Base-by-base conservation (phyloP, 148 eudicot species). In the Nyssa sinensis region DNA sequence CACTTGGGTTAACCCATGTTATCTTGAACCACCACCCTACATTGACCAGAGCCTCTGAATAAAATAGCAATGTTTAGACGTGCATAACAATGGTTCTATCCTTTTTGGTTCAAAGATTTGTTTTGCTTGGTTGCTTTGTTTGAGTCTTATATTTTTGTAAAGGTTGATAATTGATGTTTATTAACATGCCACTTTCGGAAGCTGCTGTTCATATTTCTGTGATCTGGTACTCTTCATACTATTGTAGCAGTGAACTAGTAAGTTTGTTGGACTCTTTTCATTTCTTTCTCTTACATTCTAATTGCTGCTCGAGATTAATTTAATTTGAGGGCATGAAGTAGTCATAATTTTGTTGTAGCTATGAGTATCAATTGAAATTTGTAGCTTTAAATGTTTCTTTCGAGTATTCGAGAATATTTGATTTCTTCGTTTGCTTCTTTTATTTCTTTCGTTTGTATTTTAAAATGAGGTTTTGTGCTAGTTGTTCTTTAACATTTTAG, bases 401-500 rank as follows among this genome's bases (percentile, higher is more conserved):
- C n/a, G n/a, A n/a, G n/a, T n/a, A n/a, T n/a, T n/a, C 17, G 24
- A 32, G 17, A 21, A 19, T 21, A 6, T 64, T 33, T 33, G 67
- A 19, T 21, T 64, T 7, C 3, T 17, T 32, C 32, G 0, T 7
- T 64, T 33, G 6, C 6, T 25, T 63, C 25, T 34, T 32, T 14
- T 66, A 4, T 37, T 24, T 7, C 25, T 39, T 1, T 24, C 17
- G 13, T 34, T 66, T 25, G 21, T 14, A 32, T 63, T 32, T 69
- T 60, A 32, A 58, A 59, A n/a, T 37, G 17, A 59, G 51, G 44
- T 60, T 69, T 51, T 71, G 74, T 71, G 53, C 30, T 31, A 19
- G 62, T 30, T 71, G 44, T 8, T 8, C 34, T 3, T 6, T 17
- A 30, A n/a, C 24, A 24, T 3, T 19, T 3, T 60, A 60, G 31